Evolutionary conservation across 495 filamentous ascomycete genomes (phyloP), one percentile per base, ranked within the genome.

Genomic region (Chlorociboria aeruginascens): DNA sequence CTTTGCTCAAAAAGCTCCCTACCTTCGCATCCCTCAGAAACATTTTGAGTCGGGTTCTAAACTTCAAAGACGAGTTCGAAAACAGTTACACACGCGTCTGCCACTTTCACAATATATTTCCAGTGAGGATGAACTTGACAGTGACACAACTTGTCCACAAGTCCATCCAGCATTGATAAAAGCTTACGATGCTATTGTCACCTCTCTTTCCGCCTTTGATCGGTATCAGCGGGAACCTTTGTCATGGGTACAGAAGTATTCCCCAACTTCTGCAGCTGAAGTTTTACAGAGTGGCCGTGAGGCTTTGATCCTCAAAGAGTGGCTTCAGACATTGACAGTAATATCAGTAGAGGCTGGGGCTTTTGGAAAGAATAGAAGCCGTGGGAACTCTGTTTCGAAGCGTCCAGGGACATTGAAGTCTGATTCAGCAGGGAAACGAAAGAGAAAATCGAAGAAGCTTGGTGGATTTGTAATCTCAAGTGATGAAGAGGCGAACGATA

Each of bases 401-500:
- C 42, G 12, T 9, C 10, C 42, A 32, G 64, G 68, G 12, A 69
- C 63, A 36, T 44, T 65, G 1, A 76, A 76, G 45, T 42, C 54
- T 7, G 70, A 69, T 13, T 33, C 38, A 3, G 49, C 61, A 28
- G 43, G 42, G 25, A 71, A 68, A 47, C 83, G 78, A 55, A 90
- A 86, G 56, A 80, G 78, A 52, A 76, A 78, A 49, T 82, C 82
- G 53, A 83, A 82, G 54, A 67, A 85, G 42, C 65, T 94, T 6
- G 84, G 93, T 52, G 87, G 77, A 0, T 99, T 99, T 56, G 69
- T 99, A 32, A 72, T 97, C 8, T 82, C 78, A 8, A 89, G 82
- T 57, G 89, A 85, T 33, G 89, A 92, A 20, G 89, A 95, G 54
- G 71, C 67, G 9, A 72, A 78, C 45, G 83, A 86, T 48, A 76